Evolutionary conservation across 2,329 filamentous ascomycete species (phyloP).

Genomic region (Trichoderma polysporum): DNA sequence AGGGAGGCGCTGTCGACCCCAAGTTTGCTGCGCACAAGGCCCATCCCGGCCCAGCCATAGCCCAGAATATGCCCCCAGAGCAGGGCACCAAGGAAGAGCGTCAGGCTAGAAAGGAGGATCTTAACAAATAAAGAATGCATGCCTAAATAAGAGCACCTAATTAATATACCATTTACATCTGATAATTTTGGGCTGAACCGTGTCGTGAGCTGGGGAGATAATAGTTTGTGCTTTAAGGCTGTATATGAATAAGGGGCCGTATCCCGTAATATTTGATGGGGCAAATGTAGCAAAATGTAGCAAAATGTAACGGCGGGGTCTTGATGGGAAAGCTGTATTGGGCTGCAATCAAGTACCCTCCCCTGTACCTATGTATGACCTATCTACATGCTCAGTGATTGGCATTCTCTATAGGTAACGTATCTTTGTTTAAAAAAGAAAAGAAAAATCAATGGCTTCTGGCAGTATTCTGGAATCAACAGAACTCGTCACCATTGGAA

Average conservation of each 20-base stretch:
- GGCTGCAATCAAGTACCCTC: too few species aligned
- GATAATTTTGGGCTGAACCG: too few species aligned
- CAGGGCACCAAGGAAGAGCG: slow-evolving; percentile 70
- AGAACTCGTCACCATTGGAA: not conserved
- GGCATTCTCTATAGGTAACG: too few species aligned
- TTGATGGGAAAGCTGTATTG: not conserved
- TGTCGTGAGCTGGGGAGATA: too few species aligned
- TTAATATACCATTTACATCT: not conserved
- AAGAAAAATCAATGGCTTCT: not conserved
- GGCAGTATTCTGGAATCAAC: not conserved
- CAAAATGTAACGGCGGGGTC: not conserved
- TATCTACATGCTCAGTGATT: too few species aligned
- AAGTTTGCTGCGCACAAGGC: slow-evolving; percentile 55
- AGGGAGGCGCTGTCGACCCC: slow-evolving; percentile 40
- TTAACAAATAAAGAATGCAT: slow-evolving; percentile 55
- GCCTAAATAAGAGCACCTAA: not conserved
- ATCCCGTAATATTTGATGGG: too few species aligned
- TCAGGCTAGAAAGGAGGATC: slow-evolving; percentile 59
- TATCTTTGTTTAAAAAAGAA: not conserved
- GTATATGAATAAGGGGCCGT: too few species aligned
- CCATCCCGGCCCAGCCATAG: slow-evolving; percentile 57
- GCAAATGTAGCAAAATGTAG: too few species aligned
- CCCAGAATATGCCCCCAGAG: slow-evolving; percentile 52
- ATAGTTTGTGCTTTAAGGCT: too few species aligned
- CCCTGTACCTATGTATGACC: too few species aligned